A percentile compares a stretch with the other conserved stretches of the same genome.
Conservation (phyloP, 139 green algal genomes). For the Coelastrella sp. region DNA sequence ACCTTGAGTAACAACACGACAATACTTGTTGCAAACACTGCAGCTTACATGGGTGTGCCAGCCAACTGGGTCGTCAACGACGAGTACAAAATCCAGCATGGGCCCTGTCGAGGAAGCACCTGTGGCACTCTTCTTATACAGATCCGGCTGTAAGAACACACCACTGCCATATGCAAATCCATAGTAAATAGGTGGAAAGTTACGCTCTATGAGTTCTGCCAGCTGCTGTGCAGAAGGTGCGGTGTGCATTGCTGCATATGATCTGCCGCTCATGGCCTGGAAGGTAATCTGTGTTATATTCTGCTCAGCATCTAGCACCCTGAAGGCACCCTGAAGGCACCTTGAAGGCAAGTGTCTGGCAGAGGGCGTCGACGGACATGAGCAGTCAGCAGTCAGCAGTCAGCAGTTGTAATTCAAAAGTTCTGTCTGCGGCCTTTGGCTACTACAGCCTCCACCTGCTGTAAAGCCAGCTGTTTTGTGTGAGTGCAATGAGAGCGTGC, state of each 20-base stretch:
- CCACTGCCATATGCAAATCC: constrained; percentile 94
- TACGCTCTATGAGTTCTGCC: constrained; percentile 23
- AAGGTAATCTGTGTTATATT: no score
- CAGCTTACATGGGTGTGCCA: constrained; percentile 25
- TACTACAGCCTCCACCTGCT: no score
- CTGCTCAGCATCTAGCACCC: no score
- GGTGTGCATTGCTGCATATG: neutral
- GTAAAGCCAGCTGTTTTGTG: no score
- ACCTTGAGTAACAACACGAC: neutral
- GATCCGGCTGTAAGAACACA: constrained; percentile 81
- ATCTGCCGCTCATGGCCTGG: neutral
- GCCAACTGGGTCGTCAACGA: constrained; percentile 69
- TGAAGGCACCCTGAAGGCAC: no score
- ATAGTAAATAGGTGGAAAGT: constrained; percentile 76
- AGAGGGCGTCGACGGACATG: no score
- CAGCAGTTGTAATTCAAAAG: no score
- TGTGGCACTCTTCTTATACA: constrained; percentile 41
- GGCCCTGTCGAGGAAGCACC: constrained; percentile 45
- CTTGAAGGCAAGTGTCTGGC: no score
- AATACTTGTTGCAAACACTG: neutral
- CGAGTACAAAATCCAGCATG: constrained; percentile 90
- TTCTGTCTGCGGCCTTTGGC: no score
- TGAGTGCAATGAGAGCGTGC: no score
- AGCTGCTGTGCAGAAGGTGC: neutral
- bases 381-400: no score